Percentiles rank a stretch among this genome's conserved stretches.
These are phyloP conservation scores for Glycine tomentella DNA, from an alignment of 306 rosid species.

Conservation along the genomic window DNA sequence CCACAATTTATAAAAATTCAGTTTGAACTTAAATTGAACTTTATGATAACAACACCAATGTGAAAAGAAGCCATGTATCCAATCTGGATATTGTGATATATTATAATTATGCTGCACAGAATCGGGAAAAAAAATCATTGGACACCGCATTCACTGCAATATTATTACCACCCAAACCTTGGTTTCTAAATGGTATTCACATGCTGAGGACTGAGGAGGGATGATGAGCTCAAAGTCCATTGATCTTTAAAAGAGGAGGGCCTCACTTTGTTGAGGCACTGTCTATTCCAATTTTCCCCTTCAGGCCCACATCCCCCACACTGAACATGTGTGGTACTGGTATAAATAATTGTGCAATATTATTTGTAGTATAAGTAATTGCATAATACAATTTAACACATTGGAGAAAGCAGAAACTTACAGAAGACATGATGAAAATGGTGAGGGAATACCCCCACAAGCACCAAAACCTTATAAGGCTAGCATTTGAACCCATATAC, in stretches of 20 bases:
- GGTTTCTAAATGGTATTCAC: constrained; percentile 10
- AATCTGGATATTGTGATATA: background rate
- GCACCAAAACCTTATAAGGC: constrained; percentile 88
- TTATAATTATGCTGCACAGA: background rate
- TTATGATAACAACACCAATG: background rate
- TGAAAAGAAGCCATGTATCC: constrained; percentile 22
- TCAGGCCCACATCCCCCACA: constrained; percentile 7
- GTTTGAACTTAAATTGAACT: constrained; percentile 9
- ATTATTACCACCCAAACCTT: constrained; percentile 24
- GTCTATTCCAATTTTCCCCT: constrained; percentile 24
- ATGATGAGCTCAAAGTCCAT: constrained; percentile 5
- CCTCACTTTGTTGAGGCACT: background rate
- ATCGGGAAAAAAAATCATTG: background rate
- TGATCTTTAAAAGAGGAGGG: constrained; percentile 21
- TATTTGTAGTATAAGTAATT: background rate
- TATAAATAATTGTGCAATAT: constrained; percentile 30
- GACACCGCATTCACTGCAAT: constrained; percentile 30
- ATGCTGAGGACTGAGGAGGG: background rate
- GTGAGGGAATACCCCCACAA: constrained; percentile 99
- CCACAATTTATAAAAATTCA: background rate
- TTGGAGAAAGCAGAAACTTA: constrained; percentile 60
- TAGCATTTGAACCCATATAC: constrained; percentile 81
- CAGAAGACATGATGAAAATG: constrained; percentile 81
- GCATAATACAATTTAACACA: constrained; percentile 2
- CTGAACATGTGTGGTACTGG: background rate